Evolutionary conservation across 805 yeast genomes (phyloP).

Genomic region (Barnettozyma californica): DNA sequence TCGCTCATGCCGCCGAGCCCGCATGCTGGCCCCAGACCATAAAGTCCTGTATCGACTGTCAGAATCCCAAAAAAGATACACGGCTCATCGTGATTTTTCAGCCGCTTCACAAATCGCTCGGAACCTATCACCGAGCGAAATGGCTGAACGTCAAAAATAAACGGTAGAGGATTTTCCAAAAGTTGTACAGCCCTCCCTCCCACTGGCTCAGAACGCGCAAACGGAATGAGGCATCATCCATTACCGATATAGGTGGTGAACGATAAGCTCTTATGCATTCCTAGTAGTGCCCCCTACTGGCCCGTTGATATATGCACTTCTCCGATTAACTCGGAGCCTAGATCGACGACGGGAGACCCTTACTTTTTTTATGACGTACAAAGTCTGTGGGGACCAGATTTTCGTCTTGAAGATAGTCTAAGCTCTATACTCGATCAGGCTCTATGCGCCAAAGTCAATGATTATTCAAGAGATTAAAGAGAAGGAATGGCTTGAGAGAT

Average conservation of each 20-base stretch:
- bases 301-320: neutral
- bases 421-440: too few relatives aligned
- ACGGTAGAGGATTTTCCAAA: neutral
- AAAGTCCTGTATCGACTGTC: neutral
- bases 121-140: conserved; percentile 4
- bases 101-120: conserved; percentile 10
- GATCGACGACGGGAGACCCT: neutral
- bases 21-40: neutral
- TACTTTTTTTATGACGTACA: neutral
- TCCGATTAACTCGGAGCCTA: neutral
- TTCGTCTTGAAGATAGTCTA: too few relatives aligned
- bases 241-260: neutral
- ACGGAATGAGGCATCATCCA: neutral
- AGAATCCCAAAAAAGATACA: neutral
- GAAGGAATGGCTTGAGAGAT: too few relatives aligned
- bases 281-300: too few relatives aligned
- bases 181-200: neutral
- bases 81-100: neutral
- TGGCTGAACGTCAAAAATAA: conserved; percentile 1
- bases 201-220: neutral
- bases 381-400: neutral
- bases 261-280: too few relatives aligned
- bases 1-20: neutral
- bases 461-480: too few relatives aligned
- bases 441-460: too few relatives aligned